Evolutionary conservation across 148 eudicot genomes (phyloP).

Genomic region (Cornus controversa): DNA sequence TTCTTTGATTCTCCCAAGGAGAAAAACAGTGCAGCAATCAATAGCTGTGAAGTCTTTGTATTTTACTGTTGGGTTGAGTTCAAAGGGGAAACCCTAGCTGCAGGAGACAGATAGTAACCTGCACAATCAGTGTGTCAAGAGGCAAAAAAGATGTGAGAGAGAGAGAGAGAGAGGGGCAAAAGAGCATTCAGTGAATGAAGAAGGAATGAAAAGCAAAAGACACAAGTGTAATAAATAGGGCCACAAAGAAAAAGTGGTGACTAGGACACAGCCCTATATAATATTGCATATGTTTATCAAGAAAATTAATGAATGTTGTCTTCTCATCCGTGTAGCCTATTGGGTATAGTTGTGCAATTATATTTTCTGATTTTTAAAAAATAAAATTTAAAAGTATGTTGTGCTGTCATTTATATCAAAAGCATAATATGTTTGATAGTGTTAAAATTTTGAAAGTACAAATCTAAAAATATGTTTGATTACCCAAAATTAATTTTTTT

Average conservation of each 20-base stretch:
- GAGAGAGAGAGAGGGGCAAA: background rate
- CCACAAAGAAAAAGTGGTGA: background rate
- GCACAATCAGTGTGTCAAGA: constrained; percentile 13
- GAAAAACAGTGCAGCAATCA: background rate
- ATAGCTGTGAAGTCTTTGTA: background rate
- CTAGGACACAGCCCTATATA: background rate
- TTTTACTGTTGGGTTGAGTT: background rate
- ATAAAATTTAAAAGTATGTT: no score
- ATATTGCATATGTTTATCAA: no score
- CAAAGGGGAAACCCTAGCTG: constrained; percentile 19
- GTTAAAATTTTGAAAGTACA: no score
- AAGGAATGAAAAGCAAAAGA: background rate
- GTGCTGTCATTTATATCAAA: no score
- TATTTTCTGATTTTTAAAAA: no score
- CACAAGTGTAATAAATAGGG: constrained; percentile 10
- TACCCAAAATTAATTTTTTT: no score
- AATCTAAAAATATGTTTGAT: no score
- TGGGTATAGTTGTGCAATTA: no score
- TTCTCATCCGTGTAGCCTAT: no score
- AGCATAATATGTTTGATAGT: no score
- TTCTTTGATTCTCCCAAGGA: background rate
- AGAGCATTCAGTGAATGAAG: constrained; percentile 3
- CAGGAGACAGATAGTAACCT: constrained; percentile 3
- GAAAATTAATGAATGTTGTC: no score
- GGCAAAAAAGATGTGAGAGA: background rate